Evolutionary conservation across 2,329 filamentous ascomycete species (phyloP), one percentile per base, ranked within the genome.

Genomic region (Aureobasidium vineae): DNA sequence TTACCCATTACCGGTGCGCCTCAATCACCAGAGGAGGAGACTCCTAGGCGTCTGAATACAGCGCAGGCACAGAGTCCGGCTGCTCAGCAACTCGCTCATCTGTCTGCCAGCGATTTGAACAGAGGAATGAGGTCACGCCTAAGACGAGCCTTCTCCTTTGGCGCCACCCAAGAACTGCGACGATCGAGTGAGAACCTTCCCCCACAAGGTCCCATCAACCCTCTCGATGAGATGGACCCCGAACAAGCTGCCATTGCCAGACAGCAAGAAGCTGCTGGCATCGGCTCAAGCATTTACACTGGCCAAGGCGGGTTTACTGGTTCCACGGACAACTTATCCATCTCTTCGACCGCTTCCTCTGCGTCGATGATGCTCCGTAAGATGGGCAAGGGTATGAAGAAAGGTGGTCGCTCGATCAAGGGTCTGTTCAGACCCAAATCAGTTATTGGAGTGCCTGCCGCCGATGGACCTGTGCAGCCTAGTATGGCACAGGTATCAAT

Each of bases 311-410:
- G 90, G 70, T 97, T 98, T 75, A 86, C 88, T 19, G 90, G 92
- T 16, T 99, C 95, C 5, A 98, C 92, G 0, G 95, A 99, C 78
- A 98, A 98, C 71, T 79, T 99, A 52, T 96, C 92, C 16, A 92
- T 96, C 70, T 94, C 91, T 1, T 96, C 92, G 4, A 96, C 91
- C 11, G 91, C 91, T 23, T 96, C 92, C 7, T 96, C 91, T 23
- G 91, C 91, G 40, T 96, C 92, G 36, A 88, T 96, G 72, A 96
- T 96, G 91, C 90, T 99, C 71, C 88, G 95, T 63, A 99, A 99
- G 81, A 99, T 99, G 95, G 95, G 95, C 66, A 92, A 92, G 70
- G 93, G 94, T n/a, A 90, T 98, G 87, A 98, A 97, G 84, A 96
- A 95, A 79, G 89, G 92, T 61, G 90, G 90, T 21, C 86, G 93